Evolutionary conservation across 2,329 filamentous ascomycete species (phyloP).

Genomic region (Alternaria brassicae): DNA sequence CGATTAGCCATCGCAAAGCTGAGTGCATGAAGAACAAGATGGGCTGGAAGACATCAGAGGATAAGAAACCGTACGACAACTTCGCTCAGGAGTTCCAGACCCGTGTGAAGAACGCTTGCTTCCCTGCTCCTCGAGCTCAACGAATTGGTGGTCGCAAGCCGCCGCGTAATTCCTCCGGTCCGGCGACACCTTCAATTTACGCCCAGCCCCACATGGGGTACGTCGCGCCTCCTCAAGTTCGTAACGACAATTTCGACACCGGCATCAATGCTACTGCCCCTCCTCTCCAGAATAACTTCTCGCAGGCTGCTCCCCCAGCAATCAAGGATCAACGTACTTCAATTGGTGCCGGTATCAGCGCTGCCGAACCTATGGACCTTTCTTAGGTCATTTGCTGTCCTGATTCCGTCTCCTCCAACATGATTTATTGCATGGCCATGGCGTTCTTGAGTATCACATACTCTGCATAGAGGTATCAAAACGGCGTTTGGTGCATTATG

Average conservation of each 20-base stretch:
- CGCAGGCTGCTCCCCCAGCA: constrained; percentile 5
- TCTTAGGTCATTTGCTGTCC: neutral
- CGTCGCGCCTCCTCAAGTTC: constrained; percentile 30
- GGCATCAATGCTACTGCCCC: constrained; percentile 32
- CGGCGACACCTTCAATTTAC: constrained; percentile 25
- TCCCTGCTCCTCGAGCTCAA: constrained; percentile 36
- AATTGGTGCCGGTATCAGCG: constrained; percentile 10
- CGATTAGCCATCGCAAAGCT: constrained; percentile 47
- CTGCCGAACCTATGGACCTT: constrained; percentile 17
- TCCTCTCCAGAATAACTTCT: constrained; percentile 20
- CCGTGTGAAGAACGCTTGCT: constrained; percentile 46
- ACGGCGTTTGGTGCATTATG: constrained; percentile 8
- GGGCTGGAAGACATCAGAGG: constrained; percentile 43
- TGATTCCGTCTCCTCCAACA: neutral
- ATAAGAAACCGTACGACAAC: constrained; percentile 47
- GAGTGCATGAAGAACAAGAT: constrained; percentile 50
- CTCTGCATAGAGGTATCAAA: neutral
- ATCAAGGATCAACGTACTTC: constrained; percentile 11
- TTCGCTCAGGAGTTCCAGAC: constrained; percentile 46
- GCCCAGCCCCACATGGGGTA: constrained; percentile 29
- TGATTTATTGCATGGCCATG: constrained; percentile 14
- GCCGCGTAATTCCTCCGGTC: constrained; percentile 30
- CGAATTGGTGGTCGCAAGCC: constrained; percentile 27
- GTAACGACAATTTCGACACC: constrained; percentile 21
- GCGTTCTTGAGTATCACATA: constrained; percentile 4